phyloP scores from a whole-genome alignment of 1,284 basidiomycete genomes.

The Apiotrichum laibachii region DNA sequence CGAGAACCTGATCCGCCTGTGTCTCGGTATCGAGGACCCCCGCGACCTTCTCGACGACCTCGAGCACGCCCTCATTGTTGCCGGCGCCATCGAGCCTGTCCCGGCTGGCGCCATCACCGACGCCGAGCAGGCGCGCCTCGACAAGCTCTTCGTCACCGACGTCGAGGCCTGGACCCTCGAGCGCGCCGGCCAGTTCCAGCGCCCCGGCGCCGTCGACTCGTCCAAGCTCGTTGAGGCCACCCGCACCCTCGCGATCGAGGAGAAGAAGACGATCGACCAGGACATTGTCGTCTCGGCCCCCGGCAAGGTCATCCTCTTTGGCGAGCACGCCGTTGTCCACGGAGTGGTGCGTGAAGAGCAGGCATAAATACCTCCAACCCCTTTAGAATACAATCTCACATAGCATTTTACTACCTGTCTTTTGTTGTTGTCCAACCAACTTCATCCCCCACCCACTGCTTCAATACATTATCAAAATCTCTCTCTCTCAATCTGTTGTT shows the following conservation, averaged over 20 bases:
- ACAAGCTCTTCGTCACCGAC: constrained; percentile 40
- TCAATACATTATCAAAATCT: neutral
- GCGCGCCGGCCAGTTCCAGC: constrained; percentile 45
- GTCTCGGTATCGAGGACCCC: constrained; percentile 96
- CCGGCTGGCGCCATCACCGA: constrained; percentile 28
- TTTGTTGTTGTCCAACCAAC: constrained; percentile 9
- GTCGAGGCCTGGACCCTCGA: constrained; percentile 43
- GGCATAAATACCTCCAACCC: constrained; percentile 8
- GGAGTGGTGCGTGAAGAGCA: constrained; percentile 71
- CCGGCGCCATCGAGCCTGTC: constrained; percentile 70
- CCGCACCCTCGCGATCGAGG: constrained; percentile 27
- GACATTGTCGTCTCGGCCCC: constrained; percentile 82
- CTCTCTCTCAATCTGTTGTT: constrained; percentile 9
- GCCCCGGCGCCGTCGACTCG: constrained; percentile 27
- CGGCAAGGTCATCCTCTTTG: constrained; percentile 97
- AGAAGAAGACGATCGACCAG: constrained; percentile 45
- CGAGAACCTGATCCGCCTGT: constrained; percentile 90
- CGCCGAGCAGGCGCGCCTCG: constrained; percentile 23
- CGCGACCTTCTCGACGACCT: constrained; percentile 92
- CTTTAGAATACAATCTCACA: constrained; percentile 10
- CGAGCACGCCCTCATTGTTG: constrained; percentile 83
- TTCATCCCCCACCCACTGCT: neutral
- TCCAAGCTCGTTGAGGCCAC: constrained; percentile 34
- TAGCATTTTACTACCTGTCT: constrained; percentile 6
- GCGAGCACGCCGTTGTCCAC: constrained; percentile 98